Base-by-base conservation (phyloP, 2,329 filamentous ascomycete genomes). In the Graphilbum fragrans region DNA sequence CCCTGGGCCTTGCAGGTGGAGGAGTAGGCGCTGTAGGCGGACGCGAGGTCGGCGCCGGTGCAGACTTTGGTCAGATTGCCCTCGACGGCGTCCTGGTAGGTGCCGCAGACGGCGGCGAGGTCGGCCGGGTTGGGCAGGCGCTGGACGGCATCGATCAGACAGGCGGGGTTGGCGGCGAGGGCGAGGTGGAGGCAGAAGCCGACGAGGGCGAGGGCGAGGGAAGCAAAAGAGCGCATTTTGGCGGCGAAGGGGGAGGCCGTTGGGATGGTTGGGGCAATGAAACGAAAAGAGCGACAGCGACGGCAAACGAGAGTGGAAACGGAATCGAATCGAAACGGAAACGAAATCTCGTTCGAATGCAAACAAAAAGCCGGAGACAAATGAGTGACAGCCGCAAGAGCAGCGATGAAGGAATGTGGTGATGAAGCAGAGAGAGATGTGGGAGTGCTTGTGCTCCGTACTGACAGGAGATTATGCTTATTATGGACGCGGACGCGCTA, bases 141-240 rank as follows among this genome's bases (percentile, higher is more conserved):
- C 41, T 46, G 38, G 32, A 46, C 23, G 35, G 44, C 44, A 35
- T 35, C 44, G 29, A 46, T 38, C 18, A 46, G 44, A 33, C 44
- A 46, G 32, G 35, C 44, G 2, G 44, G 44, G n/a, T 41, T 35
- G 14, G 19, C 19, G 38, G 43, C 40, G 29, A 42, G 29, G 25
- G 25, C 37, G 21, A 41, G 33, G 9, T 29, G 31, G 29, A 37
- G 10, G 20, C 38, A 7, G 29, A 35, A 12, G 20, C 12, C 31
- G 35, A 37, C 20, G 19, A n/a, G n/a, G n/a, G n/a, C n/a, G n/a
- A n/a, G n/a, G 9, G 5, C 11, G 29, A 5, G 16, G 17, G 5
- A 17, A 38, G 23, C 11, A 10, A 25, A 7, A 25, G n/a, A n/a
- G n/a, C n/a, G n/a, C n/a, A n/a, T n/a, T n/a, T n/a, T n/a, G n/a